Conservation (phyloP, 345 rosid genomes). For the Eucalyptus regnans region DNA sequence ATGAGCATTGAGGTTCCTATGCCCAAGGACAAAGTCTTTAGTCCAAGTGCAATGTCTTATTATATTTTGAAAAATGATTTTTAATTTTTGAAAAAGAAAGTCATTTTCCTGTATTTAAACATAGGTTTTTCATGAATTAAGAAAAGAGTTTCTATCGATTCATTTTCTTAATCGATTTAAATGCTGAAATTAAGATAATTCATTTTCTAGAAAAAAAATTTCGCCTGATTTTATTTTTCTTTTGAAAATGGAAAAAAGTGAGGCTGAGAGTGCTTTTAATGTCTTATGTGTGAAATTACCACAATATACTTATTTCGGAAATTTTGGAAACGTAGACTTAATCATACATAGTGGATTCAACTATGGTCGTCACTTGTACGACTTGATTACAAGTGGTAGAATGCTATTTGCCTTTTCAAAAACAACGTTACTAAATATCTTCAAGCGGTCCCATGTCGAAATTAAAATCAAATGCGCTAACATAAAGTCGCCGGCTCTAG, state of each 20-base stretch:
- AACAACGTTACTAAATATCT: not conserved
- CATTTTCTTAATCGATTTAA: not conserved
- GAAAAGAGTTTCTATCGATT: rapidly evolving
- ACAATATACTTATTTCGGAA: not conserved
- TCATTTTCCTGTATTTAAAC: rapidly evolving
- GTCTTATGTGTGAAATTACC: not conserved
- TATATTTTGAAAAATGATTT: not conserved
- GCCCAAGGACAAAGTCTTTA: not conserved
- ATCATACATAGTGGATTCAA: not conserved
- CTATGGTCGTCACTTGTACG: not conserved
- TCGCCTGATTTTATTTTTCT: not conserved
- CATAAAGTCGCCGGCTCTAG: not conserved
- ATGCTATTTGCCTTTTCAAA: not conserved
- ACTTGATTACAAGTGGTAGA: not conserved
- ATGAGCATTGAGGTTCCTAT: not conserved
- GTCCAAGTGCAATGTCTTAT: rapidly evolving
- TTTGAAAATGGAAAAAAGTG: not conserved
- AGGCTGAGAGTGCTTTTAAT: not conserved
- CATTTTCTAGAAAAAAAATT: not conserved
- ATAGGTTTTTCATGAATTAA: not conserved
- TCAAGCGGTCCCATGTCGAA: not conserved
- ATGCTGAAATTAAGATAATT: not conserved
- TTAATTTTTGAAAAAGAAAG: not conserved
- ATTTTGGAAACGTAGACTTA: not conserved
- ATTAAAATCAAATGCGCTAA: not conserved